Evolutionary conservation across 1,284 basidiomycete species (phyloP).

Genomic region (Microbotryomycetes sp.): DNA sequence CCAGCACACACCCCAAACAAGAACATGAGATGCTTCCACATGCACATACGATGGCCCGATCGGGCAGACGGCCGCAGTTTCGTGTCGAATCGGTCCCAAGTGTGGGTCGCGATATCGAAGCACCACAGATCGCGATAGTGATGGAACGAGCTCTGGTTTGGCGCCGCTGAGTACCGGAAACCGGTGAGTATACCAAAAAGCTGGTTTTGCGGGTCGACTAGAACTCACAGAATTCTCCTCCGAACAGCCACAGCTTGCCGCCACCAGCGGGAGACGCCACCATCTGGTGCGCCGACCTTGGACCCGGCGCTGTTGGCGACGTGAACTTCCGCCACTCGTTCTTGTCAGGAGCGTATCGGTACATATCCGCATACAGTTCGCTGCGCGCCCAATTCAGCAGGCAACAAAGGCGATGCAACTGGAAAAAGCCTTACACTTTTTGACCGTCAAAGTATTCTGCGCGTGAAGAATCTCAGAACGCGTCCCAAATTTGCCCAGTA

Average conservation of each 20-base stretch:
- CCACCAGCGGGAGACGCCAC: constrained; percentile 64
- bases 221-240: constrained; percentile 44
- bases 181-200: not conserved
- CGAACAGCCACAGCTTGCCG: constrained; percentile 77
- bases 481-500: not conserved
- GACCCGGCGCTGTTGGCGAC: constrained; percentile 72
- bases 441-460: constrained; percentile 80
- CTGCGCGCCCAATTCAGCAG: constrained; percentile 39
- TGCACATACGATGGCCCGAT: constrained; percentile 83
- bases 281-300: constrained; percentile 73
- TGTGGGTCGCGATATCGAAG: constrained; percentile 61
- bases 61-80: constrained; percentile 72
- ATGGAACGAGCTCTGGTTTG: constrained; percentile 80
- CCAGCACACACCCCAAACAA: constrained; percentile 61
- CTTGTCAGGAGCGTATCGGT: constrained; percentile 74
- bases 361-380: constrained; percentile 71
- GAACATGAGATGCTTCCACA: constrained; percentile 81
- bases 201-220: not conserved
- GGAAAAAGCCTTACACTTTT: constrained; percentile 9
- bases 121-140: constrained; percentile 75
- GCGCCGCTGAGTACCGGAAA: constrained; percentile 45
- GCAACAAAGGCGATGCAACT: not conserved
- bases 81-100: constrained; percentile 85
- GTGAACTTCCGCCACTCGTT: constrained; percentile 81
- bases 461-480: constrained; percentile 40